phyloP scores from a whole-genome alignment of 495 filamentous ascomycete genomes.

The Chlorociboria aeruginascens region DNA sequence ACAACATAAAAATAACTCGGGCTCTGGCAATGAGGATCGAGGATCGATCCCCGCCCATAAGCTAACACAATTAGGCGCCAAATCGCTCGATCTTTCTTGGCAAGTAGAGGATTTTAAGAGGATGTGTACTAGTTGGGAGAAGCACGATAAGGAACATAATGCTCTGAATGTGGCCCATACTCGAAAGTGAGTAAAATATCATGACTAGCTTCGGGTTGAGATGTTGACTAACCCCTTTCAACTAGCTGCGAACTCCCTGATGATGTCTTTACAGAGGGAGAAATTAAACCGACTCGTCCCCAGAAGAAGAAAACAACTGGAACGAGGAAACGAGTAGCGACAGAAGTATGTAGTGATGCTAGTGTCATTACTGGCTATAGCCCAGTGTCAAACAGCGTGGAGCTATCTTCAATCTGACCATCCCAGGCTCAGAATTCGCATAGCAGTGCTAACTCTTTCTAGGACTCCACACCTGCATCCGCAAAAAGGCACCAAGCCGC shows the following conservation, averaged over 20 bases:
- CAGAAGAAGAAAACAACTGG: conserved; percentile 31
- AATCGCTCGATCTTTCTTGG: conserved; percentile 54
- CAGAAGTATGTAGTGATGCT: conserved; percentile 19
- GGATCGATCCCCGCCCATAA: conserved; percentile 14
- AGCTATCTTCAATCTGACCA: neutral
- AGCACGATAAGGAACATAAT: conserved; percentile 51
- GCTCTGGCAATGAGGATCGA: neutral
- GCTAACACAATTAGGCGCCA: conserved; percentile 30
- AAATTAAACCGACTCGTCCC: conserved; percentile 53
- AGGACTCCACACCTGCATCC: conserved; percentile 20
- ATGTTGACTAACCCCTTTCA: conserved; percentile 10
- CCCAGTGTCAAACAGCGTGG: neutral
- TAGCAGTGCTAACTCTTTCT: conserved; percentile 16
- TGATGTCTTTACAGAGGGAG: conserved; percentile 78
- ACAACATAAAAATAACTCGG: neutral
- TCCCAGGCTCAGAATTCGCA: neutral
- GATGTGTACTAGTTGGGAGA: conserved; percentile 51
- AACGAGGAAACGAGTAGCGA: conserved; percentile 19
- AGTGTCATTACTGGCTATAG: neutral
- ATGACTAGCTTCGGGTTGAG: neutral
- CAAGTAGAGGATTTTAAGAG: conserved; percentile 66
- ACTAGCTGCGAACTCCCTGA: conserved; percentile 71
- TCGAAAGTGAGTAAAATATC: conserved; percentile 48
- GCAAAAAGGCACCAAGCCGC: conserved; percentile 27
- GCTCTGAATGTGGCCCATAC: conserved; percentile 62